A percentile compares a stretch with the other conserved stretches of the same genome.
Evolutionary conservation across 2,329 filamentous ascomycete species (phyloP).

Genomic region (Aureobasidium vineae): DNA sequence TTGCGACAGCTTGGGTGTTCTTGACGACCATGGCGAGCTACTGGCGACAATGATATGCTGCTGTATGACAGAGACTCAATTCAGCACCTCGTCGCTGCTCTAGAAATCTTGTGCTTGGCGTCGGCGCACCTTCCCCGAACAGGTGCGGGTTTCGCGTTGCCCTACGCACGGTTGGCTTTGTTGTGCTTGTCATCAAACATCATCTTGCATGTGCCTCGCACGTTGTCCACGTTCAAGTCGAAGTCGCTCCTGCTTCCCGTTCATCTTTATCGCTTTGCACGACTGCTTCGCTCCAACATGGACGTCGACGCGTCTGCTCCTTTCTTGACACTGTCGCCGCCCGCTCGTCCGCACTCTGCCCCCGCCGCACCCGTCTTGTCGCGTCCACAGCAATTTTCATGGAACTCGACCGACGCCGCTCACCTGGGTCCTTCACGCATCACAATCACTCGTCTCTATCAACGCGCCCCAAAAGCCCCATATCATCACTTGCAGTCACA

Average conservation of each 20-base stretch:
- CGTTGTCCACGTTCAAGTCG: not conserved
- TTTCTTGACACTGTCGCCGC: not conserved
- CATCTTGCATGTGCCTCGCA: conserved; percentile 14
- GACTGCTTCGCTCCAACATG: not conserved
- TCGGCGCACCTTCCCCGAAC: conserved; percentile 10
- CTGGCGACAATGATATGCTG: conserved; percentile 1
- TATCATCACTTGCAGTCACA: conserved; percentile 14
- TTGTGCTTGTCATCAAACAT: conserved; percentile 21
- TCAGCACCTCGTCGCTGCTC: not conserved
- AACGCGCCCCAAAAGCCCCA: conserved; percentile 19
- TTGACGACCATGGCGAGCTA: conserved; percentile 37
- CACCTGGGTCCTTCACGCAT: conserved; percentile 45
- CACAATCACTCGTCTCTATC: conserved; percentile 41
- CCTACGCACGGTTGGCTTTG: conserved; percentile 1
- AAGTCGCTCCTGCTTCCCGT: not conserved
- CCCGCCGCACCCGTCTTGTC: not conserved
- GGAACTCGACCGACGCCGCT: conserved; percentile 45
- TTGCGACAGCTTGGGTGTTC: conserved; percentile 35
- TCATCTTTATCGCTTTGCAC: not conserved
- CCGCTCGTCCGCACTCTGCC: conserved; percentile 7
- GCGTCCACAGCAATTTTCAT: conserved; percentile 30
- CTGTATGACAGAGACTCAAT: not conserved
- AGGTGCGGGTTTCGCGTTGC: not conserved
- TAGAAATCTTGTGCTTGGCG: conserved; percentile 7
- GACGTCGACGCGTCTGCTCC: not conserved